Base-by-base conservation (phyloP, 2,329 filamentous ascomycete species). In the Alternaria sp. region DNA sequence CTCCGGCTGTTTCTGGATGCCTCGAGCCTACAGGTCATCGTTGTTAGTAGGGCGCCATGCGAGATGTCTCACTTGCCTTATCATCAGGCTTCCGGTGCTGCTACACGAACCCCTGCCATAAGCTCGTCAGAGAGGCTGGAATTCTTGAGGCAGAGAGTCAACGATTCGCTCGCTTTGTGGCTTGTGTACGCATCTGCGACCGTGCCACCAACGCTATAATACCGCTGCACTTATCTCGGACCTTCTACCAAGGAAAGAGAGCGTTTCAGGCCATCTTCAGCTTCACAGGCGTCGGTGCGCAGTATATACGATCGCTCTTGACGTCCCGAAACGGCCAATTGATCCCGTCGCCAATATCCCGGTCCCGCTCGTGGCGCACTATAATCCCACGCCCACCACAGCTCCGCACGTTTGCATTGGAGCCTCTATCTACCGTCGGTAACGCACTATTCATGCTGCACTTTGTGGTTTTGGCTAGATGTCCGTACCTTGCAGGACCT, bases 281-380 rank as follows among this genome's bases (percentile, higher is more conserved):
- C 20, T 44, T 41, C 22, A 11, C 18, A 28, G 11, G 30, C 14
- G 27, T 50, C 34, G 27, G 41, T 49, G 34, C 46, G 45, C 36
- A 28, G 32, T 14, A 41, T 28, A 28, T 40, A 25, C 22, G 41
- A 38, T 59, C 56, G 62, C 59, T 52, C 51, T 62, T 27, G 50
- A 62, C 50, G 54, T 54, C 62, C 59, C 41, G 58, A 66, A 54
- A 54, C 48, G 62, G 51, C 20, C 32, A 65, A 45, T 14, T 9
- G 45, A 60, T 56, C 59, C 61, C 34, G 64, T 34, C 41, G 40
- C 53, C 40, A 20, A 36, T 45, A 46, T n/a, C 45, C 27, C 40
- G 20, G 30, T 43, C 27, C 18, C 28, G n/a, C n/a, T 44, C 30
- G 41, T 34, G 43, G 28, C 43, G 49, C 57, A n/a, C 48, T 38